Conservation (phyloP, 108 stramenopile genomes). For the Phaeodactylum tricornutum region DNA sequence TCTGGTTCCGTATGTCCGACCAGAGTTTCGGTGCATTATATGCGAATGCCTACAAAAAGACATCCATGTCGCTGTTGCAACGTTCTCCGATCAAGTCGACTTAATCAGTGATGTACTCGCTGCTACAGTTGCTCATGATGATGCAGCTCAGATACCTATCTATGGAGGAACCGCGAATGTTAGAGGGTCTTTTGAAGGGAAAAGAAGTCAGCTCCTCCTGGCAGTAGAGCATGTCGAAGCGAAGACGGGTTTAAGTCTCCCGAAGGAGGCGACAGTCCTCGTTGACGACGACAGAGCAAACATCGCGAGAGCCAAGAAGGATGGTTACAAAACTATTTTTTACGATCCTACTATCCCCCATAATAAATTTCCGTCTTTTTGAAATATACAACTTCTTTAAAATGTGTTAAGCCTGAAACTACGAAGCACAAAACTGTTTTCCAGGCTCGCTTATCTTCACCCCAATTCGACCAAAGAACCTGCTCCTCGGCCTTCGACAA, state of each 20-base stretch:
- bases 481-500: too few species aligned
- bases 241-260: not conserved
- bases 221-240: not conserved
- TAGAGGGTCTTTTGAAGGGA: too few species aligned
- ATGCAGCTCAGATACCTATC: not conserved
- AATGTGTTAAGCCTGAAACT: too few species aligned
- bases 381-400: too few species aligned
- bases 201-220: not conserved
- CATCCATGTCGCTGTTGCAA: not conserved
- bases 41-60: not conserved
- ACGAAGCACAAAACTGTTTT: too few species aligned
- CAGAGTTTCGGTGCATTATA: conserved; percentile 1
- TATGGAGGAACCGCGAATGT: not conserved
- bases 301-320: not conserved
- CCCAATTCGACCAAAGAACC: too few species aligned
- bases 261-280: not conserved
- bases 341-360: too few species aligned
- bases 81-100: not conserved
- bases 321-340: not conserved
- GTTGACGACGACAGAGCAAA: not conserved
- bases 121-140: not conserved
- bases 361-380: too few species aligned
- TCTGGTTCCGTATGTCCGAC: conserved; percentile 45
- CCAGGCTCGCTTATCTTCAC: too few species aligned
- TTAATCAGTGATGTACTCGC: not conserved